phyloP scores from a whole-genome alignment of 1,284 basidiomycete species.

The Sporisorium scitamineum region DNA sequence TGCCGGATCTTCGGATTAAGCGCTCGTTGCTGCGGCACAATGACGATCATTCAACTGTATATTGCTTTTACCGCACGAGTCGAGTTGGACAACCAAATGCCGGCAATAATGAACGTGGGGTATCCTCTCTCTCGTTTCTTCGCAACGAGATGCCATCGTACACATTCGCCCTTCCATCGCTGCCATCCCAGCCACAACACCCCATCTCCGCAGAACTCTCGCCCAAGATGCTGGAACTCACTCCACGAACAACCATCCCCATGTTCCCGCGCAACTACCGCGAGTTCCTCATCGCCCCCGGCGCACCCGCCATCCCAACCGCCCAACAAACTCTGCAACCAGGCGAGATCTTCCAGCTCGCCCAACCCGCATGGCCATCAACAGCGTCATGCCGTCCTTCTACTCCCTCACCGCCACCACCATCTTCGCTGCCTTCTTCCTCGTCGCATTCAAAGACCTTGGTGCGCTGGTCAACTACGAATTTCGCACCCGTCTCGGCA shows the following conservation, averaged over 20 bases:
- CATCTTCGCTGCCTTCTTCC: conserved; percentile 28
- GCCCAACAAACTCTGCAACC: conserved; percentile 30
- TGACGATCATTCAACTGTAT: conserved; percentile 26
- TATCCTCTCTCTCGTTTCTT: background rate
- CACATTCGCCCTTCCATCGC: background rate
- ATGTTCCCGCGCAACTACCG: conserved; percentile 42
- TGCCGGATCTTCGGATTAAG: conserved; percentile 24
- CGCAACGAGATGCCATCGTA: background rate
- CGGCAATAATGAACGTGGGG: conserved; percentile 8
- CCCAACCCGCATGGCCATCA: conserved; percentile 37
- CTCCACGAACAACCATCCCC: conserved; percentile 32
- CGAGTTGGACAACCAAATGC: conserved; percentile 9
- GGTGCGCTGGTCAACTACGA: conserved; percentile 39
- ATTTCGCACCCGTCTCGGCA: conserved; percentile 20
- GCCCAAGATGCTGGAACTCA: conserved; percentile 32
- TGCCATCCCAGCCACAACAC: background rate
- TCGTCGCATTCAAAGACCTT: conserved; percentile 41
- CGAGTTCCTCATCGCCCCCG: conserved; percentile 33
- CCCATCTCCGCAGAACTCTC: background rate
- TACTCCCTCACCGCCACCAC: conserved; percentile 33
- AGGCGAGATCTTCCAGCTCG: conserved; percentile 42
- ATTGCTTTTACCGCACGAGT: conserved; percentile 12
- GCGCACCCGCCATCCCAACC: conserved; percentile 21
- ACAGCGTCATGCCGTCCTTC: conserved; percentile 35
- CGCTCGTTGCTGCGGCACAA: conserved; percentile 6